Evolutionary conservation across 108 stramenopile genomes (phyloP).

Genomic region (Nitzschia sp.): DNA sequence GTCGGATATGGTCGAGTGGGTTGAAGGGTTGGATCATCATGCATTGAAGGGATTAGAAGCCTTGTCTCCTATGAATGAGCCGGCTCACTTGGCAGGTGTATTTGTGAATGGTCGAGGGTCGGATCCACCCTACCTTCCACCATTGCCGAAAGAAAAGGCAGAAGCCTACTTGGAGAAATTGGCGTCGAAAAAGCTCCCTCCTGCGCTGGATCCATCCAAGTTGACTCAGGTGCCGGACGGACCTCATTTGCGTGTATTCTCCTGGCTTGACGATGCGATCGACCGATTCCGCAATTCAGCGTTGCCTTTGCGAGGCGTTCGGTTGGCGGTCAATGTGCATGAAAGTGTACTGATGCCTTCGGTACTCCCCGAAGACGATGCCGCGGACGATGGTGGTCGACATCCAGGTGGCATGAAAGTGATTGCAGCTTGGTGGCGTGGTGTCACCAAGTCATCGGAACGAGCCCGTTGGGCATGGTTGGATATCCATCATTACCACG

Average conservation of each 20-base stretch:
- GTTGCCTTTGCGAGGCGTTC: constrained; percentile 54
- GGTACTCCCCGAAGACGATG: constrained; percentile 21
- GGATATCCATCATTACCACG: constrained; percentile 81
- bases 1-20: constrained; percentile 54
- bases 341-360: constrained; percentile 49
- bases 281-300: constrained; percentile 61
- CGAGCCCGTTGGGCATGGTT: constrained; percentile 63
- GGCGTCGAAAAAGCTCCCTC: background rate
- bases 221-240: constrained; percentile 52
- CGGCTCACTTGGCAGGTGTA: constrained; percentile 71
- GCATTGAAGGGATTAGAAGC: constrained; percentile 66
- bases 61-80: constrained; percentile 80
- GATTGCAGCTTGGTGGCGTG: constrained; percentile 65
- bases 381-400: constrained; percentile 26
- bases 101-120: constrained; percentile 43
- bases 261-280: constrained; percentile 69
- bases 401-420: constrained; percentile 34
- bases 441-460: constrained; percentile 54
- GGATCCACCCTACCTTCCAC: constrained; percentile 54
- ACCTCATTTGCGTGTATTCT: constrained; percentile 66
- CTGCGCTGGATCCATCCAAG: background rate
- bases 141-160: constrained; percentile 49
- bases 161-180: constrained; percentile 44
- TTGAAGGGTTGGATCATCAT: constrained; percentile 58
- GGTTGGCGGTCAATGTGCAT: constrained; percentile 69